phyloP scores from a whole-genome alignment of 176 grass and related monocot genomes.

The Luzula sylvatica region DNA sequence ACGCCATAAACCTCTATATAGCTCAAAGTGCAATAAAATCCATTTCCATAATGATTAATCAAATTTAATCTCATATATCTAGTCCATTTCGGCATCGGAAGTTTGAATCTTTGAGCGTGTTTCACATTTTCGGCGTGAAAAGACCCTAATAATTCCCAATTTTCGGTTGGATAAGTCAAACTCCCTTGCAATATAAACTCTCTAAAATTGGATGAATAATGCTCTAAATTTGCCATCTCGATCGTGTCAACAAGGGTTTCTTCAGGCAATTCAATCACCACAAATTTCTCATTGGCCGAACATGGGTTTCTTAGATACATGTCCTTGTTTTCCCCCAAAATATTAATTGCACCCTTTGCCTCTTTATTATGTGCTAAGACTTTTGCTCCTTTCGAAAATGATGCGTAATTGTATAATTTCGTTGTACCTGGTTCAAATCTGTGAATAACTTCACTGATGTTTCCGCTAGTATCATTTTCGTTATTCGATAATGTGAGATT shows the following conservation, averaged over 20 bases:
- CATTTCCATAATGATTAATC: constrained; percentile 63
- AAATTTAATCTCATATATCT: constrained; percentile 65
- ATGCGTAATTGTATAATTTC: constrained; percentile 74
- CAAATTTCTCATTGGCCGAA: constrained; percentile 61
- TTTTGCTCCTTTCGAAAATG: constrained; percentile 71
- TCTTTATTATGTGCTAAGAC: constrained; percentile 77
- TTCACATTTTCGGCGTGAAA: constrained; percentile 69
- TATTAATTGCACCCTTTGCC: constrained; percentile 66
- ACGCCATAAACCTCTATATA: constrained; percentile 67
- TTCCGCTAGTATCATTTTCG: neutral
- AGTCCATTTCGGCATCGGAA: constrained; percentile 49
- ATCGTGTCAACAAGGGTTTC: constrained; percentile 76
- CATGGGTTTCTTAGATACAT: constrained; percentile 80
- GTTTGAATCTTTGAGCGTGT: constrained; percentile 73
- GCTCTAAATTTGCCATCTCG: constrained; percentile 80
- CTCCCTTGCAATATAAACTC: constrained; percentile 57
- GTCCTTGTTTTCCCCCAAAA: constrained; percentile 69
- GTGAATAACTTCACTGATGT: constrained; percentile 26
- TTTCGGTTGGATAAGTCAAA: constrained; percentile 54
- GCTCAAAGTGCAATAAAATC: constrained; percentile 85
- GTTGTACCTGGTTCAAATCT: constrained; percentile 56
- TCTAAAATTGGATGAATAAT: constrained; percentile 82
- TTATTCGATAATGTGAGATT: constrained; percentile 18
- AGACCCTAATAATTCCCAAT: constrained; percentile 45
- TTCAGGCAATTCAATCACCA: constrained; percentile 68